These are phyloP conservation scores for Phytophthora pistaciae DNA, from an alignment of 352 stramenopile genomes.

Conservation along the genomic window DNA sequence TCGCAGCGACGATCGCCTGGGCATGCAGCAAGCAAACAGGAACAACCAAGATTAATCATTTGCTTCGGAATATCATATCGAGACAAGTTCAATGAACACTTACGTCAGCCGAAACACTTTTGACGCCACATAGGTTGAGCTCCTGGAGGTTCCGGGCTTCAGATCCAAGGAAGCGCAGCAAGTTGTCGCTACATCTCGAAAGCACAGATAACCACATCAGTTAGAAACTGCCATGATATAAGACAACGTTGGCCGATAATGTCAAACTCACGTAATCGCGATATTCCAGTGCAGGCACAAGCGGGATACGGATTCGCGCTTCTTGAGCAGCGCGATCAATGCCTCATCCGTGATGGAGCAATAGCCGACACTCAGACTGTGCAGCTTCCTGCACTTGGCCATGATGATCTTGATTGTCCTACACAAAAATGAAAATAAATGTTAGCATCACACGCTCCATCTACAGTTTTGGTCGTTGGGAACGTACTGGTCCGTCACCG, in stretches of 20 bases:
- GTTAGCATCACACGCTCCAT: constrained; percentile 3
- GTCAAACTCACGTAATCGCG: constrained; percentile 79
- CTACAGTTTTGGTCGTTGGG: neutral
- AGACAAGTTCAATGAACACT: neutral
- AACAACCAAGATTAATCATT: neutral
- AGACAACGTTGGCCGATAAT: neutral
- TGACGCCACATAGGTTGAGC: constrained; percentile 89
- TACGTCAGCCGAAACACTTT: constrained; percentile 86
- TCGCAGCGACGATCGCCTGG: constrained; percentile 74
- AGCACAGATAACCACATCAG: neutral
- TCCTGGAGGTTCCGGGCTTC: constrained; percentile 86
- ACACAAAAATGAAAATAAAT: constrained; percentile 1
- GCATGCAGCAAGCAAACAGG: neutral
- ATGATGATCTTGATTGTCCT: constrained; percentile 90
- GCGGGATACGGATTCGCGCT: constrained; percentile 80
- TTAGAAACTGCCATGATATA: neutral
- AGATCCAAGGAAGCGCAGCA: constrained; percentile 79
- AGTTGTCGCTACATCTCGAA: constrained; percentile 65
- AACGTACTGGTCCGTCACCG: constrained; percentile 83
- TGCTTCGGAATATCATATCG: neutral
- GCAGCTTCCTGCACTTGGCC: constrained; percentile 90
- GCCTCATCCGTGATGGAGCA: constrained; percentile 87
- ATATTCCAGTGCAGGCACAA: constrained; percentile 90
- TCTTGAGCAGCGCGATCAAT: constrained; percentile 86
- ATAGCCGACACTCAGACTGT: constrained; percentile 89